These are phyloP conservation scores for Russula brevipes DNA, from an alignment of 768 basidiomycete species.

Conservation along the genomic window DNA sequence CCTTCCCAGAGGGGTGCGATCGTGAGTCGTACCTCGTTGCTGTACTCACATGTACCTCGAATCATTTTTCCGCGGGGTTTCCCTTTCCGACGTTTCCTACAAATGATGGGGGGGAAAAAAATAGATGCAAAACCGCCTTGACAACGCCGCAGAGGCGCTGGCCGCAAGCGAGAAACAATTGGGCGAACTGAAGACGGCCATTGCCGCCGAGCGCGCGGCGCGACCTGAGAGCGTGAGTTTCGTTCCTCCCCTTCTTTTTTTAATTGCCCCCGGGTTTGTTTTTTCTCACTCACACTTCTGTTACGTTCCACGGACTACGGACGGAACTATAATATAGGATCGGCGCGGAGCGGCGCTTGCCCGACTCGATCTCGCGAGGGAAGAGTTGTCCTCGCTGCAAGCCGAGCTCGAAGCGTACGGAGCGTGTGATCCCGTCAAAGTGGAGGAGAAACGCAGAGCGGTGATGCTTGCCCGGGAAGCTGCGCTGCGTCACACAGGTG, in stretches of 20 bases:
- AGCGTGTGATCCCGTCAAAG: constrained; percentile 75
- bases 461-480: constrained; percentile 78
- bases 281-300: too few relatives aligned
- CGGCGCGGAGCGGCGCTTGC: constrained; percentile 50
- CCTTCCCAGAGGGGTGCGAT: constrained; percentile 81
- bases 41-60: too few relatives aligned
- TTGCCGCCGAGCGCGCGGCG: constrained; percentile 48
- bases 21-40: constrained; percentile 36
- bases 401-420: constrained; percentile 73
- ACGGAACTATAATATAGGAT: constrained; percentile 38
- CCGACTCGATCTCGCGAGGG: constrained; percentile 44
- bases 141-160: constrained; percentile 45
- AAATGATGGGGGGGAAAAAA: not conserved
- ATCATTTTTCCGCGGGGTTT: too few relatives aligned
- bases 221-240: constrained; percentile 53
- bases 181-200: constrained; percentile 41
- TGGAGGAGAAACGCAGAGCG: constrained; percentile 72
- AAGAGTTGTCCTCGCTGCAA: constrained; percentile 48
- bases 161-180: constrained; percentile 43
- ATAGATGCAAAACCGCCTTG: constrained; percentile 56
- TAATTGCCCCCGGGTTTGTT: not conserved
- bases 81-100: too few relatives aligned
- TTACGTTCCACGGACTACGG: too few relatives aligned
- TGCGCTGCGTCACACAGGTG: constrained; percentile 84
- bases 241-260: not conserved